These are phyloP conservation scores for Paxillus involutus DNA, from an alignment of 768 basidiomycete genomes.

Conservation along the genomic window DNA sequence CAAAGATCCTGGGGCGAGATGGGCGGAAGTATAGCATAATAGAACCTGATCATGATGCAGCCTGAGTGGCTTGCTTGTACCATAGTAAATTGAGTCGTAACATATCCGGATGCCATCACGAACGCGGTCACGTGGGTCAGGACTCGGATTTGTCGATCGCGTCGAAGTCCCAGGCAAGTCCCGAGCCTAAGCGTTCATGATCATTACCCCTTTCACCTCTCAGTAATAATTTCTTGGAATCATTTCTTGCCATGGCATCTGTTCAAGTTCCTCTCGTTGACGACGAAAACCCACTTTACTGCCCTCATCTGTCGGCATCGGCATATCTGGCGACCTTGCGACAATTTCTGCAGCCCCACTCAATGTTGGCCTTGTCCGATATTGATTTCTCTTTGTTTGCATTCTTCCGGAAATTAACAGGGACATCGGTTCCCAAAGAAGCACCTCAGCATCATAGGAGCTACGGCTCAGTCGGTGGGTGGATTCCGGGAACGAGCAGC, in stretches of 20 bases:
- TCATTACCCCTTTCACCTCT: background rate
- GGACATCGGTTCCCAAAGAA: background rate
- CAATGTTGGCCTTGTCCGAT: background rate
- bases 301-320: slow-evolving; percentile 47
- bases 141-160: background rate
- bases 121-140: background rate
- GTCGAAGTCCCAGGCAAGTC: background rate
- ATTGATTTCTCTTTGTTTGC: background rate
- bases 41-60: too few relatives aligned
- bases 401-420: slow-evolving; percentile 4
- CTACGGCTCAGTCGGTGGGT: background rate
- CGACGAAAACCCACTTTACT: slow-evolving; percentile 59
- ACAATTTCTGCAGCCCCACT: slow-evolving; percentile 23
- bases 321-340: slow-evolving; percentile 47
- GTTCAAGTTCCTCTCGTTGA: slow-evolving; percentile 40
- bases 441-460: background rate
- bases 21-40: too few relatives aligned
- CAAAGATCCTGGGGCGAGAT: too few relatives aligned
- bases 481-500: slow-evolving; percentile 1
- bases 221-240: background rate
- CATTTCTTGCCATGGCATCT: slow-evolving; percentile 1
- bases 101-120: too few relatives aligned
- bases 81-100: too few relatives aligned
- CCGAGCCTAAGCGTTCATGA: background rate
- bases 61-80: too few relatives aligned